Evolutionary conservation across 228 moss, liverwort and hornwort species (phyloP).

Genomic region (Sphagnum fallax): DNA sequence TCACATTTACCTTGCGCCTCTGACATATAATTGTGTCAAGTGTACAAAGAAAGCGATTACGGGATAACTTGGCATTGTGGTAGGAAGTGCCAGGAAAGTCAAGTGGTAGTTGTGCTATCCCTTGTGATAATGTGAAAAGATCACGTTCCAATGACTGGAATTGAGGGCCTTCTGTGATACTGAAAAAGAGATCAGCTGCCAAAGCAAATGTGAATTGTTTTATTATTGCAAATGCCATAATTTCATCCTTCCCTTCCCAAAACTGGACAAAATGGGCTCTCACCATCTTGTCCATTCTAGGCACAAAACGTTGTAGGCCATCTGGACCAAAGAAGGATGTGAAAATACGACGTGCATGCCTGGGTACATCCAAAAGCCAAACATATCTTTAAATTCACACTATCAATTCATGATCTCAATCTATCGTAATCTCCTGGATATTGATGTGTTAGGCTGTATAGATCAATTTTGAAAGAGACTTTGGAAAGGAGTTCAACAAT

Average conservation of each 20-base stretch:
- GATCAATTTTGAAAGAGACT: too few relatives aligned
- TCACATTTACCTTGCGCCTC: slow-evolving; percentile 17
- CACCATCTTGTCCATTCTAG: slow-evolving; percentile 18
- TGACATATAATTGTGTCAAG: slow-evolving; percentile 16
- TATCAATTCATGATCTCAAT: too few relatives aligned
- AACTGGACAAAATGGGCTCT: slow-evolving; percentile 16
- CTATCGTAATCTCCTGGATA: too few relatives aligned
- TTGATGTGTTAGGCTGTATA: too few relatives aligned
- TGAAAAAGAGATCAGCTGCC: slow-evolving; percentile 14
- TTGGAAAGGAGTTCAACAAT: too few relatives aligned
- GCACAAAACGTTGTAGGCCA: slow-evolving; percentile 19
- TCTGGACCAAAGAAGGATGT: slow-evolving; percentile 23
- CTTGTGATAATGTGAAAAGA: not conserved
- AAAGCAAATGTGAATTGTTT: slow-evolving; percentile 29
- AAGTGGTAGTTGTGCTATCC: slow-evolving; percentile 17
- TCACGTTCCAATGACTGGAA: not conserved
- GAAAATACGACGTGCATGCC: slow-evolving; percentile 20
- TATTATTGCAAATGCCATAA: slow-evolving; percentile 8
- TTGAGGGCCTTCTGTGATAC: slow-evolving; percentile 10
- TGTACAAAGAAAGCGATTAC: not conserved
- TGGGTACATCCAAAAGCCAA: not conserved
- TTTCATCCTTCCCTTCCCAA: slow-evolving; percentile 23
- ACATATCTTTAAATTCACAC: too few relatives aligned
- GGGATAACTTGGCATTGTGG: slow-evolving; percentile 10
- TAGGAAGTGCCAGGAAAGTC: slow-evolving; percentile 31